Conservation (phyloP, 805 yeast species). For the Tetrapisispora nanseiensis region DNA sequence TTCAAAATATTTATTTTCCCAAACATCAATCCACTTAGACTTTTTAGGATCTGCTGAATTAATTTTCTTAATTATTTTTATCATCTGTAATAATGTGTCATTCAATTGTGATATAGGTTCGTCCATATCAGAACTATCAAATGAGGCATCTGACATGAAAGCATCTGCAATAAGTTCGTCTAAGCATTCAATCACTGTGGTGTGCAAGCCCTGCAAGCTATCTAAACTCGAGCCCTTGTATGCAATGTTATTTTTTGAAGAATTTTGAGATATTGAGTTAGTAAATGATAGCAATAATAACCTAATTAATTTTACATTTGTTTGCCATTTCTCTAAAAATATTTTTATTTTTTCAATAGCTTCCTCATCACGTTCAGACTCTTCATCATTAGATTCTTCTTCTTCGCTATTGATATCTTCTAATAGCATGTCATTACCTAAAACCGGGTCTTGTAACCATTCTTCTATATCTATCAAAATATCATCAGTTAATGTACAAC, state of each 20-base stretch:
- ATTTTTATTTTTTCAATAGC: slow-evolving; percentile 23
- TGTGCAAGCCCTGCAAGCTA: slow-evolving; percentile 35
- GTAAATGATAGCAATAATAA: slow-evolving; percentile 47
- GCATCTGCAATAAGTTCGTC: slow-evolving; percentile 54
- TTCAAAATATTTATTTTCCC: slow-evolving; percentile 26
- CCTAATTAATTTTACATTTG: slow-evolving; percentile 39
- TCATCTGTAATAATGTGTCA: slow-evolving; percentile 20
- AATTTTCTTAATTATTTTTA: slow-evolving; percentile 34
- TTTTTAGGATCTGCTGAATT: slow-evolving; percentile 44
- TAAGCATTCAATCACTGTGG: slow-evolving; percentile 34
- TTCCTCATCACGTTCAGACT: slow-evolving; percentile 29
- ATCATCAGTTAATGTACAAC: slow-evolving; percentile 42
- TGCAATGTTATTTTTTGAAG: slow-evolving; percentile 14
- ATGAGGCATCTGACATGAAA: slow-evolving; percentile 31
- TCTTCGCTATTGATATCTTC: slow-evolving; percentile 25
- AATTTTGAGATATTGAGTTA: slow-evolving; percentile 43
- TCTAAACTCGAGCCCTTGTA: slow-evolving; percentile 39
- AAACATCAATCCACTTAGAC: slow-evolving; percentile 29
- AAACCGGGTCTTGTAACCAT: slow-evolving; percentile 56
- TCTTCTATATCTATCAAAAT: slow-evolving; percentile 58
- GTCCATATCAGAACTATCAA: slow-evolving; percentile 27
- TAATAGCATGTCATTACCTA: slow-evolving; percentile 31
- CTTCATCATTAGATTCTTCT: slow-evolving; percentile 18
- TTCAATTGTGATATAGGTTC: slow-evolving; percentile 21
- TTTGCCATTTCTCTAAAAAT: slow-evolving; percentile 40